Evolutionary conservation across 768 basidiomycete genomes (phyloP).

Genomic region (Leccinum arenicola): DNA sequence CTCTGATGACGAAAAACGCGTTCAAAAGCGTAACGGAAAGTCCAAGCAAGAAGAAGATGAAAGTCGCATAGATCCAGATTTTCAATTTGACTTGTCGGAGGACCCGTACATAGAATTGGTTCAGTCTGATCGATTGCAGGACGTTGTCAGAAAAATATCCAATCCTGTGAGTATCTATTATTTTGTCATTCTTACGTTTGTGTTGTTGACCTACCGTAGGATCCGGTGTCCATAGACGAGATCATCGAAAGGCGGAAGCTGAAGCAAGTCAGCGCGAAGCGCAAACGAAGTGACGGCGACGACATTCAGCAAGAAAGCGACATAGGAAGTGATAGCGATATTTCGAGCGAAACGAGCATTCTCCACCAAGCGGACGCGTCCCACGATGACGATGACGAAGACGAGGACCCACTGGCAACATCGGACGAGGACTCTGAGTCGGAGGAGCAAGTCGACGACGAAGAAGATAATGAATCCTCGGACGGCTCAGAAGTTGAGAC

Average conservation of each 20-base stretch:
- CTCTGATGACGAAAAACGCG: conserved; percentile 66
- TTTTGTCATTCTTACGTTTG: neutral
- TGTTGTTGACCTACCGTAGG: conserved; percentile 35
- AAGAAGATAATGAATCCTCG: conserved; percentile 46
- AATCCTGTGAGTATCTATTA: conserved; percentile 50
- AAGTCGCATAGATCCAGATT: conserved; percentile 71
- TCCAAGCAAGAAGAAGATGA: conserved; percentile 45
- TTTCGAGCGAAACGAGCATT: conserved; percentile 2
- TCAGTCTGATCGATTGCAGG: conserved; percentile 43
- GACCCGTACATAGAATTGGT: conserved; percentile 64
- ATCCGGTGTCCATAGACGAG: conserved; percentile 86
- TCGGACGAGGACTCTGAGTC: conserved; percentile 30
- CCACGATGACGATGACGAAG: conserved; percentile 22
- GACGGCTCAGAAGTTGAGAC: conserved; percentile 63
- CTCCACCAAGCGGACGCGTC: conserved; percentile 29
- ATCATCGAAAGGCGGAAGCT: conserved; percentile 77
- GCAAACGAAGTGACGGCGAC: conserved; percentile 50
- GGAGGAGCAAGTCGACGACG: conserved; percentile 28
- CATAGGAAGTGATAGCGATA: conserved; percentile 20
- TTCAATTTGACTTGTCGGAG: conserved; percentile 75
- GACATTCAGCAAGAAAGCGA: conserved; percentile 38
- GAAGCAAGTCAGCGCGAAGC: conserved; percentile 45
- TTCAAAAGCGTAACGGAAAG: conserved; percentile 19
- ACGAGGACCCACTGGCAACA: conserved; percentile 33
- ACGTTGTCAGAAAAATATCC: conserved; percentile 58